These are phyloP conservation scores for Aspergillus cristatus DNA, from an alignment of 495 filamentous ascomycete genomes.

Conservation along the genomic window DNA sequence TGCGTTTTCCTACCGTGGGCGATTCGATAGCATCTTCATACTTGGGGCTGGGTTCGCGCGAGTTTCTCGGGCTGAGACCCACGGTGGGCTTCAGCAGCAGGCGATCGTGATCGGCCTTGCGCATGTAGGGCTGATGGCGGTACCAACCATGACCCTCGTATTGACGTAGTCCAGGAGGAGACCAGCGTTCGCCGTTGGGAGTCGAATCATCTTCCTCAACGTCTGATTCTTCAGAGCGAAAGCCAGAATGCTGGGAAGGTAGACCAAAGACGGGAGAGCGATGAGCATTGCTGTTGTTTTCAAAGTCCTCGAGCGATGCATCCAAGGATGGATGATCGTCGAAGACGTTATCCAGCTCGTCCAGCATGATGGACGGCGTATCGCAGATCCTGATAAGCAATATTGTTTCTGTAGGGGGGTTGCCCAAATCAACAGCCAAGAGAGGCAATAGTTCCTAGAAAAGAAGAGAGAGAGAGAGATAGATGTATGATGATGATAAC, in stretches of 20 bases:
- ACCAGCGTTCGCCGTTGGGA: constrained; percentile 38
- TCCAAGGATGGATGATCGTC: constrained; percentile 63
- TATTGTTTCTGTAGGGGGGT: too few relatives aligned
- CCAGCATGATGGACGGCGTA: constrained; percentile 39
- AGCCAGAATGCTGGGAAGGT: constrained; percentile 69
- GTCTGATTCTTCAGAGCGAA: constrained; percentile 56
- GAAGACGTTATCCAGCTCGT: constrained; percentile 43
- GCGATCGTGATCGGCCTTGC: constrained; percentile 24
- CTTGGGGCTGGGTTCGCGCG: constrained; percentile 45
- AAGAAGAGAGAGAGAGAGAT: too few relatives aligned
- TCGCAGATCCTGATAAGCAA: constrained; percentile 7
- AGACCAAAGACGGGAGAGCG: constrained; percentile 48
- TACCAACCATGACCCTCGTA: constrained; percentile 55
- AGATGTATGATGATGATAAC: too few relatives aligned
- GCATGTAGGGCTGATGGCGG: constrained; percentile 42
- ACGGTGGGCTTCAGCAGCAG: constrained; percentile 33
- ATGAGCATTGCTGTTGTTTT: constrained; percentile 42
- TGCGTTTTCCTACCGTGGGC: constrained; percentile 14
- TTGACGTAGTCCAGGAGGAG: constrained; percentile 49
- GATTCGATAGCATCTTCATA: constrained; percentile 46
- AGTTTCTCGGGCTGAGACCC: constrained; percentile 38
- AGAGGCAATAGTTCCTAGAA: too few relatives aligned
- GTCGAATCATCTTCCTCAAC: constrained; percentile 29
- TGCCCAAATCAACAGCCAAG: background rate
- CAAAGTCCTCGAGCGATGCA: constrained; percentile 71